These are phyloP conservation scores for Tillandsia fasciculata DNA, from an alignment of 176 grass and related monocot species.

Conservation along the genomic window DNA sequence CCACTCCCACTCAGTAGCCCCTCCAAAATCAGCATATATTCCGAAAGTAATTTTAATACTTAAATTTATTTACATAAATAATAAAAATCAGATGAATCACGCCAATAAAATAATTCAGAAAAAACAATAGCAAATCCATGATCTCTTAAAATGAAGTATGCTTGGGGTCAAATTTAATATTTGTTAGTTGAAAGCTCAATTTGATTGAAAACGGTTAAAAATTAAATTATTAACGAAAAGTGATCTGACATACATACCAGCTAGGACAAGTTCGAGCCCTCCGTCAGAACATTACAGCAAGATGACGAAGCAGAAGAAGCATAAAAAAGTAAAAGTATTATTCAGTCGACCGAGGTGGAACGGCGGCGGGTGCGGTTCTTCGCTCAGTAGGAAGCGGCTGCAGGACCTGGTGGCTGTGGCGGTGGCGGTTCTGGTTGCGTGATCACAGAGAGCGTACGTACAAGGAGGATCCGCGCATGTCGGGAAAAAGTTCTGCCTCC, in stretches of 20 bases:
- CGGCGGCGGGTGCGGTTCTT: conserved; percentile 25
- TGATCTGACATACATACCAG: background rate
- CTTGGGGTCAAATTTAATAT: too few species aligned
- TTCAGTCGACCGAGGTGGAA: background rate
- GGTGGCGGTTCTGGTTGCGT: background rate
- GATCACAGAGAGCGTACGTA: conserved; percentile 26
- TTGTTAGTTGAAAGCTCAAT: too few species aligned
- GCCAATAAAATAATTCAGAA: background rate
- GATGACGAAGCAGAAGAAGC: conserved; percentile 42
- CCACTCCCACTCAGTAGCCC: conserved; percentile 1
- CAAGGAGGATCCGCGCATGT: conserved; percentile 54
- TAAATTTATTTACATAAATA: background rate
- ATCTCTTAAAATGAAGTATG: too few species aligned
- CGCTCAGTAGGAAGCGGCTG: conserved; percentile 4
- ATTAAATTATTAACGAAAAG: too few species aligned
- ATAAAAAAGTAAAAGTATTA: background rate
- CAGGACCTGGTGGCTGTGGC: background rate
- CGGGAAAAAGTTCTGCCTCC: conserved; percentile 25
- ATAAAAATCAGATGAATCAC: background rate
- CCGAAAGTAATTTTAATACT: background rate
- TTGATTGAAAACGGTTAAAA: too few species aligned
- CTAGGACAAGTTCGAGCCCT: conserved; percentile 5
- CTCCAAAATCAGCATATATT: background rate
- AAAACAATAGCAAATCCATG: background rate
- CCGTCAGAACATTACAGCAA: conserved; percentile 23